phyloP scores from a whole-genome alignment of 2,329 filamentous ascomycete species.

The Phyllachora maydis region DNA sequence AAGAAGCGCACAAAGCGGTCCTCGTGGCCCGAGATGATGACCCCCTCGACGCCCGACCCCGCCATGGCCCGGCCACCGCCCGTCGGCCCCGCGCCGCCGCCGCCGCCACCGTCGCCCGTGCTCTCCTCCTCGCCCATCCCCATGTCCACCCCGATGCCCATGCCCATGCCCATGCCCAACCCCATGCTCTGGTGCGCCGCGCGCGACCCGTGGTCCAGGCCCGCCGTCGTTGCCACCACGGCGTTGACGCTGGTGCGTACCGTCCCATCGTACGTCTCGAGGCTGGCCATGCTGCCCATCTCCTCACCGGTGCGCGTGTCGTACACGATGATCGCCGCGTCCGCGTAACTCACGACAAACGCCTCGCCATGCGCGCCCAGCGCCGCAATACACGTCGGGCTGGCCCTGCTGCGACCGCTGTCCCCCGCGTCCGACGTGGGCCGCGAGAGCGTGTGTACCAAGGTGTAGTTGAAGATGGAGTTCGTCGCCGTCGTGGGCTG shows the following conservation, averaged over 20 bases:
- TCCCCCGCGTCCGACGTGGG: conserved; percentile 36
- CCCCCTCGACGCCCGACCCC: conserved; percentile 69
- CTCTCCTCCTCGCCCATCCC: conserved; percentile 57
- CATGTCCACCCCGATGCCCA: too few species aligned
- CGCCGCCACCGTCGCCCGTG: too few species aligned
- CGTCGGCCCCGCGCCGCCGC: conserved; percentile 63
- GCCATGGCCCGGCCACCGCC: conserved; percentile 41
- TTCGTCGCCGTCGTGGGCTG: conserved; percentile 73
- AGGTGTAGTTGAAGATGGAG: conserved; percentile 70
- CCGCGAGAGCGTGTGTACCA: conserved; percentile 71
- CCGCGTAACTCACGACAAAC: conserved; percentile 84
- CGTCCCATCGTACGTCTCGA: conserved; percentile 84
- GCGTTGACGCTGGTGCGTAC: conserved; percentile 65
- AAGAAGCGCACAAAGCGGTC: conserved; percentile 94
- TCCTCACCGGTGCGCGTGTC: conserved; percentile 86
- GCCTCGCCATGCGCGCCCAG: conserved; percentile 65
- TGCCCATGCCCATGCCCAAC: too few species aligned
- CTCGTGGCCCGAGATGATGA: conserved; percentile 91
- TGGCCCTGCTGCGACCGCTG: too few species aligned
- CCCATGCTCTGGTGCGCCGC: too few species aligned
- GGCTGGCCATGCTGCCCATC: conserved; percentile 77
- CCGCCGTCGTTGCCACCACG: conserved; percentile 69
- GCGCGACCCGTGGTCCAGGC: conserved; percentile 69
- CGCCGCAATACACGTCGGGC: conserved; percentile 82
- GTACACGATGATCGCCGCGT: conserved; percentile 79